phyloP scores from a whole-genome alignment of 2,329 filamentous ascomycete genomes.

The Aspergillus jensenii region DNA sequence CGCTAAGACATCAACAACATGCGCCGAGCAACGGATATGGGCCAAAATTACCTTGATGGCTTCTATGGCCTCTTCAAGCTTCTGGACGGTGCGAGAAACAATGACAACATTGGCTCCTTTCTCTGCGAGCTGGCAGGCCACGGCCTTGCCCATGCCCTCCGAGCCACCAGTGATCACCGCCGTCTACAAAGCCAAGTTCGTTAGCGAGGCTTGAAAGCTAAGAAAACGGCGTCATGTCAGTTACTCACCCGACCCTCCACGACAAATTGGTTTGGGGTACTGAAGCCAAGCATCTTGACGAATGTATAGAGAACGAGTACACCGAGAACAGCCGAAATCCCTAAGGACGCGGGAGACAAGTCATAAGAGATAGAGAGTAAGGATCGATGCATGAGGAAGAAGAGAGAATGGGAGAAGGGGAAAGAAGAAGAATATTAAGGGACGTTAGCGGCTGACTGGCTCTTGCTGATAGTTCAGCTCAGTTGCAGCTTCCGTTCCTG shows the following conservation, averaged over 20 bases:
- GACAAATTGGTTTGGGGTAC: conserved; percentile 69
- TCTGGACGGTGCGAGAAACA: conserved; percentile 72
- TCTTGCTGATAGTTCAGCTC: background rate
- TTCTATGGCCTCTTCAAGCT: conserved; percentile 69
- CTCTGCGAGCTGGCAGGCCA: conserved; percentile 70
- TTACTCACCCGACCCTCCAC: conserved; percentile 75
- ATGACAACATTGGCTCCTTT: conserved; percentile 87
- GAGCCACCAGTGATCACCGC: conserved; percentile 87
- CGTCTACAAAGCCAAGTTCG: conserved; percentile 57
- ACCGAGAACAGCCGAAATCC: conserved; percentile 33
- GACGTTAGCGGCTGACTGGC: background rate
- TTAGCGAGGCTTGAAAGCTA: background rate
- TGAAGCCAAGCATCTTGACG: conserved; percentile 42
- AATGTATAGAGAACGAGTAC: conserved; percentile 33
- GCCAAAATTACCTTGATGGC: conserved; percentile 58
- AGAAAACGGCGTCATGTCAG: background rate
- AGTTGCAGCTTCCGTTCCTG: conserved; percentile 9
- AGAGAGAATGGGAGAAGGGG: conserved; percentile 7
- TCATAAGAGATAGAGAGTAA: conserved; percentile 22
- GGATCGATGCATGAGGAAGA: conserved; percentile 23
- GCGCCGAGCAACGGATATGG: background rate
- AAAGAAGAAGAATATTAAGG: conserved; percentile 12
- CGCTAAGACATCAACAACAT: conserved; percentile 46
- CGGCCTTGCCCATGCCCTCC: conserved; percentile 82
- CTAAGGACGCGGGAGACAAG: conserved; percentile 26